Evolutionary conservation across 257 asterid species (phyloP).

Genomic region (Solanum acaule): DNA sequence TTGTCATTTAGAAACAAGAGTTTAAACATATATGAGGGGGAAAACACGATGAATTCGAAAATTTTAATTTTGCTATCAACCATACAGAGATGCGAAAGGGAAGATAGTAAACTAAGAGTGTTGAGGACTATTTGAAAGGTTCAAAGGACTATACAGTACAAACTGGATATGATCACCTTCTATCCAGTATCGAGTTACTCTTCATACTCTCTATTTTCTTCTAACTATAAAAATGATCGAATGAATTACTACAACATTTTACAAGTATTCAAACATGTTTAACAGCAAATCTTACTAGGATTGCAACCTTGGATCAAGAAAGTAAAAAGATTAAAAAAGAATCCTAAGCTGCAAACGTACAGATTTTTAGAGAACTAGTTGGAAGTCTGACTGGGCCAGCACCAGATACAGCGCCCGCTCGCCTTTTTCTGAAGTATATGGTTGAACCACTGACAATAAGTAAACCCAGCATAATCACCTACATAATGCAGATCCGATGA

Average conservation of each 20-base stretch:
- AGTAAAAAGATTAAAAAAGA: background rate
- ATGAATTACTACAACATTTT: background rate
- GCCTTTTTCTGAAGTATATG: conserved; percentile 55
- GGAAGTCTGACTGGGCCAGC: conserved; percentile 60
- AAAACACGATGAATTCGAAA: background rate
- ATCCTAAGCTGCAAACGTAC: background rate
- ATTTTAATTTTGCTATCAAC: background rate
- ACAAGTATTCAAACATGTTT: background rate
- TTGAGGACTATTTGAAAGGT: background rate
- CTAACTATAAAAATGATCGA: background rate
- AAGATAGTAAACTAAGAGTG: background rate
- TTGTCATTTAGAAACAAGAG: background rate
- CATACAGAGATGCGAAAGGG: background rate
- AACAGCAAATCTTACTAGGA: background rate
- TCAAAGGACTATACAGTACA: background rate
- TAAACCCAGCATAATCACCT: conserved; percentile 64
- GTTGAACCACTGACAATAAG: conserved; percentile 72
- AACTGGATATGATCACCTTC: background rate
- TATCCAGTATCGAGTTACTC: background rate
- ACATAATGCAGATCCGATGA: background rate
- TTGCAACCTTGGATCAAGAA: background rate
- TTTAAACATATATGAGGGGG: background rate
- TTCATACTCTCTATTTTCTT: background rate
- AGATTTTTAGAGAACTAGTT: conserved; percentile 21
- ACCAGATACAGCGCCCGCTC: conserved; percentile 13